Base-by-base conservation (phyloP, 2,329 filamentous ascomycete genomes). In the Fusarium cicatricum region DNA sequence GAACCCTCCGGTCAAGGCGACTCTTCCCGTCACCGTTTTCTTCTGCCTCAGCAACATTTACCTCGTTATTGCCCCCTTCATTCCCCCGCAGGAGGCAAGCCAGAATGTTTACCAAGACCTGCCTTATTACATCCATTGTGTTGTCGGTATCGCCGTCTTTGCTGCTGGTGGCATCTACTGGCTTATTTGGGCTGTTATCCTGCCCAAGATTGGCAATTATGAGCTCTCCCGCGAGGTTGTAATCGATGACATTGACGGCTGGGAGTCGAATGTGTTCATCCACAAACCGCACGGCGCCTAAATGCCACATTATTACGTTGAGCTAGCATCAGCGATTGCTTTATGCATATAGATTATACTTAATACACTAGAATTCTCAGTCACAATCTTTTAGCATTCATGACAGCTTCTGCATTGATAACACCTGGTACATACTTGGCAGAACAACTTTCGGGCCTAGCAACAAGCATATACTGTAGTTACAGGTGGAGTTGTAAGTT, bases 31-130 rank as follows among this genome's bases (percentile, higher is more conserved):
- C 29, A 76, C 78, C 32, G 53, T 82, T 36, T 84, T 88, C 72
- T 88, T 87, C 74, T 75, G 85, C 44, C 74, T 83, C 62, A 84
- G 82, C 68, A 87, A 88, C 70, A 72, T 85, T 37, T 87, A 85
- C 64, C 82, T 88, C 45, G 78, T 86, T 31, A 71, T 86, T 9
- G 84, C 85, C 0, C 85, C 85, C 0, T 88, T 84, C 38, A 75
- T 85, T 0, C 82, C 82, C 1, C 83, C 83, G 2, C 69, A 74
- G 19, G 74, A 75, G 0, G 81, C 23, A 26, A 26, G 78, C 31
- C 80, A 84, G 64, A 83, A 78, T 65, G 76, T 84, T 5, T 85
- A 86, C 71, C 68, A 83, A 39, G 68, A 63, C 60, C 73, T 86
- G 39, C 83, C 83, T 0, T 86, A 86, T 71, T 85, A 77, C 69